Conservation (phyloP, 1,284 basidiomycete genomes). For the Heterobasidion parviporum region DNA sequence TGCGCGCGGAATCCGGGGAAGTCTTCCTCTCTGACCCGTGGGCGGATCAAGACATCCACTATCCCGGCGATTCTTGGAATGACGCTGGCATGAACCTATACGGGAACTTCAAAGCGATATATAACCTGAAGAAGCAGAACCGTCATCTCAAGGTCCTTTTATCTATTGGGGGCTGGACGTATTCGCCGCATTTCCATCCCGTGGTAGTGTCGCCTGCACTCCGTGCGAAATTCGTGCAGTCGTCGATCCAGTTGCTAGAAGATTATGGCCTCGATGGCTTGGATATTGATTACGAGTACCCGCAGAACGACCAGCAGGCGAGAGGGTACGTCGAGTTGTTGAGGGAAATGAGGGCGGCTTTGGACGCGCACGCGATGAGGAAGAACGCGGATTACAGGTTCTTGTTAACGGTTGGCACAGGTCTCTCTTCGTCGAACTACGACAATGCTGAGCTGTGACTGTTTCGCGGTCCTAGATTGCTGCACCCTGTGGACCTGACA, state of each 20-base stretch:
- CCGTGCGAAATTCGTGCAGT: slow-evolving; percentile 72
- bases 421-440: background rate
- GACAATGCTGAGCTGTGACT: background rate
- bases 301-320: slow-evolving; percentile 62
- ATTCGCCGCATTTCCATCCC: slow-evolving; percentile 74
- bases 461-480: slow-evolving; percentile 54
- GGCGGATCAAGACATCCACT: slow-evolving; percentile 90
- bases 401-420: slow-evolving; percentile 58
- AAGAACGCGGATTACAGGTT: slow-evolving; percentile 60
- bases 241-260: slow-evolving; percentile 75
- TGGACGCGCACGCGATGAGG: slow-evolving; percentile 58
- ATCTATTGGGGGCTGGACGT: slow-evolving; percentile 90
- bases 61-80: slow-evolving; percentile 84
- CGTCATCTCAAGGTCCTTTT: slow-evolving; percentile 81
- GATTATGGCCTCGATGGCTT: slow-evolving; percentile 60
- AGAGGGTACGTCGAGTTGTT: slow-evolving; percentile 66
- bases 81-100: slow-evolving; percentile 82
- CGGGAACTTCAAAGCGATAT: slow-evolving; percentile 91
- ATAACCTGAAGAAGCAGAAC: slow-evolving; percentile 81
- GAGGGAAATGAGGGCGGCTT: slow-evolving; percentile 55
- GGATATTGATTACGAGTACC: slow-evolving; percentile 85
- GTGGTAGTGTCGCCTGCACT: slow-evolving; percentile 56
- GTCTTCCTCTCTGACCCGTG: slow-evolving; percentile 86
- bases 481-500: slow-evolving; percentile 86
- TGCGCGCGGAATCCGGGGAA: slow-evolving; percentile 75